Conservation (phyloP, 495 filamentous ascomycete genomes). For the Penicillium subrubescens region DNA sequence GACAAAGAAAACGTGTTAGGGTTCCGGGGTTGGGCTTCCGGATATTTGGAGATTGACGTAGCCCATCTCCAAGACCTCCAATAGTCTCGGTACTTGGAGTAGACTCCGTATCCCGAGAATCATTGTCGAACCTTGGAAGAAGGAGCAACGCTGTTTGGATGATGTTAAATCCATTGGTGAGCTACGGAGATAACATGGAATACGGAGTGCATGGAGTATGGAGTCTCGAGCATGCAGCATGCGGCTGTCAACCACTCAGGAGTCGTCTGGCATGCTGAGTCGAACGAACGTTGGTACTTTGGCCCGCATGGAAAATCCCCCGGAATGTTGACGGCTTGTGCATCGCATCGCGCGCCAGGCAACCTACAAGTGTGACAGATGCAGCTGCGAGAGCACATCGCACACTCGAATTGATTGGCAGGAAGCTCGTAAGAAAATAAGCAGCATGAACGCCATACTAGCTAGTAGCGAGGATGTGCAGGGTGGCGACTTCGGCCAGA, state of each 20-base stretch:
- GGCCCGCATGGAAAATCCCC: background rate
- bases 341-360: background rate
- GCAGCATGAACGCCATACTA: background rate
- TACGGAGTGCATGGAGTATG: background rate
- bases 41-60: background rate
- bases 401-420: background rate
- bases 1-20: background rate
- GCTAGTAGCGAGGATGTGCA: background rate
- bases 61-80: background rate
- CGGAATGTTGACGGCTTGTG: background rate
- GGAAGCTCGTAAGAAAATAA: background rate
- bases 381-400: background rate
- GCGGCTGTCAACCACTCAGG: background rate
- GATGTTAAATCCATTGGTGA: background rate
- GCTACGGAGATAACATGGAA: background rate
- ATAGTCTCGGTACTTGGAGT: background rate
- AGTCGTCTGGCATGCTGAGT: background rate
- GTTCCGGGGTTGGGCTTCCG: background rate
- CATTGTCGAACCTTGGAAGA: background rate
- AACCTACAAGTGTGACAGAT: background rate
- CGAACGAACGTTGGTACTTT: background rate
- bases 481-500: background rate
- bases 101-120: background rate
- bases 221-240: background rate
- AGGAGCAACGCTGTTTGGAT: background rate